Conservation (phyloP, 345 rosid genomes). For the Eucalyptus decipiens region DNA sequence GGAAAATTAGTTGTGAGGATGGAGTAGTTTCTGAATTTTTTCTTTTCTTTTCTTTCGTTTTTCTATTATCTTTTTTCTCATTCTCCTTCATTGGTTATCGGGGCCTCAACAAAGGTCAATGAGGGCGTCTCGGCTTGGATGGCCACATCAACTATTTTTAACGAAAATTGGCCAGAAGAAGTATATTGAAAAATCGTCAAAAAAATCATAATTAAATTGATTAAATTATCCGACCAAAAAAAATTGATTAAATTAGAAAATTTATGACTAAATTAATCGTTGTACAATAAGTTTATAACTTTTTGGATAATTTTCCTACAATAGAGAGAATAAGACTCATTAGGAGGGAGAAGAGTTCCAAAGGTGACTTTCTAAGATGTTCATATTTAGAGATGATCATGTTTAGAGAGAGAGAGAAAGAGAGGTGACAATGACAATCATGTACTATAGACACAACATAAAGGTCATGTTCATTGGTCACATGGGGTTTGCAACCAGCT, state of each 20-base stretch:
- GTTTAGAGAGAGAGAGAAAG: neutral
- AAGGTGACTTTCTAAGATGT: rapidly evolving
- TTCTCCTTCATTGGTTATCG: rapidly evolving
- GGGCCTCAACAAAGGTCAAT: neutral
- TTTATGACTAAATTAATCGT: no score
- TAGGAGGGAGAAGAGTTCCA: no score
- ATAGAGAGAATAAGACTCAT: no score
- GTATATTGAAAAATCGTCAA: rapidly evolving
- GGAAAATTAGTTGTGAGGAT: neutral
- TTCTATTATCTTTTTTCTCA: neutral
- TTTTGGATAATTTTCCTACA: rapidly evolving
- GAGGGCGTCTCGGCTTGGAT: rapidly evolving
- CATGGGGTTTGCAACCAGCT: neutral
- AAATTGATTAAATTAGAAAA: no score
- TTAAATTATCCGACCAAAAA: no score
- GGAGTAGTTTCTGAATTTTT: neutral
- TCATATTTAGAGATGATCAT: no score
- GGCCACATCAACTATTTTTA: rapidly evolving
- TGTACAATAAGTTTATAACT: rapidly evolving
- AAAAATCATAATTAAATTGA: rapidly evolving
- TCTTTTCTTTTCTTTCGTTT: no score
- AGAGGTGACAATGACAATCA: neutral
- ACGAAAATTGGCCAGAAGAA: rapidly evolving
- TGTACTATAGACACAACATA: neutral
- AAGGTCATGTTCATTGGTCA: neutral